Percentiles rank a stretch among this genome's conserved stretches.
These are phyloP conservation scores for Phytophthora podocarpi DNA, from an alignment of 352 stramenopile genomes.

Conservation along the genomic window DNA sequence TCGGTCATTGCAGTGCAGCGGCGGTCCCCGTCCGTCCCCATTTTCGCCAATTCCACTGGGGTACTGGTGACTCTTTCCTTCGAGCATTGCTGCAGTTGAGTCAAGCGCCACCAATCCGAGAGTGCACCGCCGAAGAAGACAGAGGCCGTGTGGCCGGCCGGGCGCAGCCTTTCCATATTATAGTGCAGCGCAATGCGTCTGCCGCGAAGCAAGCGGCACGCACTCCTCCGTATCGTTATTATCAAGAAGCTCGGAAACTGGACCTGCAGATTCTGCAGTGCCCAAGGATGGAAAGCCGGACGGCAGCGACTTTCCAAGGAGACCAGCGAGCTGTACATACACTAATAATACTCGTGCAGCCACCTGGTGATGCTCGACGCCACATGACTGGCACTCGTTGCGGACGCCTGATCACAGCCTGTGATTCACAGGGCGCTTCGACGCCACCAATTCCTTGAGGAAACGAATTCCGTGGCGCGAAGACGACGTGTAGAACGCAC, in stretches of 20 bases:
- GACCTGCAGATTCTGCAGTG: conserved; percentile 20
- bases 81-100: conserved; percentile 8
- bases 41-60: neutral
- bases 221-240: conserved; percentile 28
- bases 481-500: neutral
- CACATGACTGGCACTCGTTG: neutral
- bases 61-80: conserved; percentile 21
- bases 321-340: neutral
- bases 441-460: conserved; percentile 9
- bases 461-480: neutral
- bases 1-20: neutral
- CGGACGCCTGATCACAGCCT: too few relatives aligned
- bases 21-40: neutral
- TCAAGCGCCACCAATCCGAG: conserved; percentile 5
- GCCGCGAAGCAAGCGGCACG: neutral
- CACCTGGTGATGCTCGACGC: neutral
- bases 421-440: too few relatives aligned
- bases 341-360: neutral
- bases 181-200: neutral
- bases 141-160: conserved; percentile 1
- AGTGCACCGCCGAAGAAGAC: neutral
- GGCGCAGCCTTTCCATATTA: conserved; percentile 19
- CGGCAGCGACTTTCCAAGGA: too few relatives aligned
- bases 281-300: conserved; percentile 11
- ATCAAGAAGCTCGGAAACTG: conserved; percentile 7